phyloP scores from a whole-genome alignment of 78 protist genomes.

The Bodo saltans region DNA sequence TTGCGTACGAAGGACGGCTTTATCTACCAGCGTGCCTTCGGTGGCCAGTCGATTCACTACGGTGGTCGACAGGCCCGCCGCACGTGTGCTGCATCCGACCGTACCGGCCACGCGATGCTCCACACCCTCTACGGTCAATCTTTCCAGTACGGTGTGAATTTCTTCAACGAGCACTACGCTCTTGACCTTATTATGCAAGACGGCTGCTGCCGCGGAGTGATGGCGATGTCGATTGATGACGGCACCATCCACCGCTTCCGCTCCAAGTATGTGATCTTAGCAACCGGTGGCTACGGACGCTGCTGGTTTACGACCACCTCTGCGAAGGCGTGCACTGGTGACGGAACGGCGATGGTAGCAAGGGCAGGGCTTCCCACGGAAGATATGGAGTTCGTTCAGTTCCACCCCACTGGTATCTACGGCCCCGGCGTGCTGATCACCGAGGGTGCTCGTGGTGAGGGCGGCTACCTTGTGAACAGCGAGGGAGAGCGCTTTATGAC shows the following conservation, averaged over 20 bases:
- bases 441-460: constrained; percentile 99
- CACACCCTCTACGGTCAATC: constrained; percentile 97
- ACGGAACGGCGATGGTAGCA: constrained; percentile 96
- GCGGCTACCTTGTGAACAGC: constrained; percentile 91
- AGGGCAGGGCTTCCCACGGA: constrained; percentile 80
- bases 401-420: constrained; percentile 99
- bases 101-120: constrained; percentile 98
- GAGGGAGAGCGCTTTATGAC: constrained; percentile 98
- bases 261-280: constrained; percentile 77
- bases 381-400: constrained; percentile 96
- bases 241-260: constrained; percentile 90
- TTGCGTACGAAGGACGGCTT: constrained; percentile 93
- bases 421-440: constrained; percentile 98
- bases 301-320: constrained; percentile 70
- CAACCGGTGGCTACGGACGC: constrained; percentile 86
- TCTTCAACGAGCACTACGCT: constrained; percentile 95
- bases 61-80: constrained; percentile 88
- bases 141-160: constrained; percentile 64
- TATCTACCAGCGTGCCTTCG: constrained; percentile 85
- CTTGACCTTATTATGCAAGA: constrained; percentile 92
- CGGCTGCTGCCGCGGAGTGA: constrained; percentile 82
- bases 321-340: constrained; percentile 99
- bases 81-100: constrained; percentile 95
- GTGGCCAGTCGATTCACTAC: constrained; percentile 67
- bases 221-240: constrained; percentile 78